Percentiles rank a stretch among this genome's conserved stretches.
Conservation (phyloP, 805 yeast genomes). For the Komagataella populi region DNA sequence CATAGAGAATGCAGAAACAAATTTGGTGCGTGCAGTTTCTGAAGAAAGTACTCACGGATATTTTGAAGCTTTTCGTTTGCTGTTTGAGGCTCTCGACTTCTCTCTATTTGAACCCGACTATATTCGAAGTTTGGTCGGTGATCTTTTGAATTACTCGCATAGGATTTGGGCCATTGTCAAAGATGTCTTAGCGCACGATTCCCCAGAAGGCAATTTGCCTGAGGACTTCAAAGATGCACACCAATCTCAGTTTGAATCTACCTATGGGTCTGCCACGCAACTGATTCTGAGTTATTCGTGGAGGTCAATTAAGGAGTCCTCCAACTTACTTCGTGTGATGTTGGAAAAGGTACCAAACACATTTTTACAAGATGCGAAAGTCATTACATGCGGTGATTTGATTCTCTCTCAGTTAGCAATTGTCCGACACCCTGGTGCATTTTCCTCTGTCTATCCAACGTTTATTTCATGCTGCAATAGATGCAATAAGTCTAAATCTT, state of each 20-base stretch:
- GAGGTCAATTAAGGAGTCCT: slow-evolving; percentile 73
- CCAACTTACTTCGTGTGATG: slow-evolving; percentile 34
- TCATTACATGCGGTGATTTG: slow-evolving; percentile 33
- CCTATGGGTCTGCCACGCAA: slow-evolving; percentile 25
- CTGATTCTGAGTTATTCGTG: slow-evolving; percentile 57
- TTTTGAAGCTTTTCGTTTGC: slow-evolving; percentile 37
- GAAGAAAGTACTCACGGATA: slow-evolving; percentile 55
- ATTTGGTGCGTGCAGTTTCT: slow-evolving; percentile 28
- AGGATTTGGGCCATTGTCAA: slow-evolving; percentile 30
- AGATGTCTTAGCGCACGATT: slow-evolving; percentile 46
- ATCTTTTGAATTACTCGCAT: slow-evolving; percentile 3
- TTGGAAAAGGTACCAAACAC: slow-evolving; percentile 17
- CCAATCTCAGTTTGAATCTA: slow-evolving; percentile 16
- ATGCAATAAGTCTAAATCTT: slow-evolving; percentile 23
- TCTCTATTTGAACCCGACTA: neutral
- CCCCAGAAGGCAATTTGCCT: slow-evolving; percentile 58
- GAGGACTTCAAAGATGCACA: slow-evolving; percentile 24
- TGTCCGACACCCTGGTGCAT: slow-evolving; percentile 85
- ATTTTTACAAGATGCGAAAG: slow-evolving; percentile 11
- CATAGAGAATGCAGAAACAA: slow-evolving; percentile 17
- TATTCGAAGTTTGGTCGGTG: slow-evolving; percentile 4
- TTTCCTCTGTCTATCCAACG: slow-evolving; percentile 77
- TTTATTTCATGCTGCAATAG: slow-evolving; percentile 51
- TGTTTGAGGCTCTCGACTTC: slow-evolving; percentile 11
- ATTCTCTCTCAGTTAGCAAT: slow-evolving; percentile 54